Evolutionary conservation across 106 monocot species (phyloP).

Genomic region (Dendrobium catenatum): DNA sequence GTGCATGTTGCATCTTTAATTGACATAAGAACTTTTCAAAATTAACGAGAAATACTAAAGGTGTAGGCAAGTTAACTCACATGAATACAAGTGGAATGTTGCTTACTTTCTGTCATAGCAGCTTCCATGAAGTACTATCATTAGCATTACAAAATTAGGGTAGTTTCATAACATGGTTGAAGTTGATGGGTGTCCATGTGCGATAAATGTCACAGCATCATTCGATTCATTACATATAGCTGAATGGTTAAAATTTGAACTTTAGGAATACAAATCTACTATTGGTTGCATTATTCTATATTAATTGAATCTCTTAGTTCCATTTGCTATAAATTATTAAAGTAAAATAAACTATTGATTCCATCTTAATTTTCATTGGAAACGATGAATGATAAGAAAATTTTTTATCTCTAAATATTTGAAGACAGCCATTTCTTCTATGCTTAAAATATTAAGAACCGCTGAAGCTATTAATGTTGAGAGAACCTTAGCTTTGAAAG

Average conservation of each 20-base stretch:
- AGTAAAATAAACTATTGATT: background rate
- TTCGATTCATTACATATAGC: too few species aligned
- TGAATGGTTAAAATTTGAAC: background rate
- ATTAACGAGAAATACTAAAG: too few species aligned
- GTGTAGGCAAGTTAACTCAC: too few species aligned
- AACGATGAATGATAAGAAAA: background rate
- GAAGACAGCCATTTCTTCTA: background rate
- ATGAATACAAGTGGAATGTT: too few species aligned
- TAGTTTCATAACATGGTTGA: too few species aligned
- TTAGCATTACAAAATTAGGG: too few species aligned
- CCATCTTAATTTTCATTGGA: background rate
- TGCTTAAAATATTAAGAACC: constrained; percentile 32
- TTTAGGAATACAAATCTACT: background rate
- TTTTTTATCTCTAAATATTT: background rate
- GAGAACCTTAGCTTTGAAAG: constrained; percentile 74
- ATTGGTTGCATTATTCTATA: background rate
- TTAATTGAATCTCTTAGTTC: background rate
- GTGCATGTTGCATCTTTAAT: too few species aligned
- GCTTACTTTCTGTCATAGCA: too few species aligned
- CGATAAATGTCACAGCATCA: too few species aligned
- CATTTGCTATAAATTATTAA: background rate
- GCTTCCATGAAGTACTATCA: too few species aligned
- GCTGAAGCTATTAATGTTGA: constrained; percentile 84
- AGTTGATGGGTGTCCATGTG: too few species aligned
- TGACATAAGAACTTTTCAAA: too few species aligned